A percentile compares a stretch with the other conserved stretches of the same genome.
phyloP scores from a whole-genome alignment of 805 yeast species.

The Starmerella gropengiesseri region DNA sequence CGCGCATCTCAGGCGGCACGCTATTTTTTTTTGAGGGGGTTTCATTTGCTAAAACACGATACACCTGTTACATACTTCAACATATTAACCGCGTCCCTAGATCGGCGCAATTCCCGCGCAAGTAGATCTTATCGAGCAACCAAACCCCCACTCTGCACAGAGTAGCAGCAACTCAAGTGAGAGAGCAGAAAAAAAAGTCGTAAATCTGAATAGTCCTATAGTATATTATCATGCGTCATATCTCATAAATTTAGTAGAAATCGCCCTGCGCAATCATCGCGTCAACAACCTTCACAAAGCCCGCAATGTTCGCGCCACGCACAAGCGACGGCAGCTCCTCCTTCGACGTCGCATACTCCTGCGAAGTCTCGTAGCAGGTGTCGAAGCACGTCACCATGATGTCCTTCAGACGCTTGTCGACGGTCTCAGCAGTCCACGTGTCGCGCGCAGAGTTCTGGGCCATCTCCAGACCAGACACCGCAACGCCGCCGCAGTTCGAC shows the following conservation, averaged over 20 bases:
- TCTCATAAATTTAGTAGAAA: constrained; percentile 19
- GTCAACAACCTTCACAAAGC: constrained; percentile 95
- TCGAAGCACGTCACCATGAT: constrained; percentile 90
- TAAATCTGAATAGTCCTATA: too few species aligned
- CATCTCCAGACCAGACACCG: constrained; percentile 97
- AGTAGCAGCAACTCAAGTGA: too few species aligned
- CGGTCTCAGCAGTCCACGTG: constrained; percentile 84
- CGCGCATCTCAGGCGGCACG: too few species aligned
- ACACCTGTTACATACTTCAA: too few species aligned
- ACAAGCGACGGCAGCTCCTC: constrained; percentile 82
- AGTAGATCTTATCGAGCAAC: too few species aligned
- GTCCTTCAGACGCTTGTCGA: constrained; percentile 77
- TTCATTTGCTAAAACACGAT: too few species aligned
- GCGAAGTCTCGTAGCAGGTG: constrained; percentile 82
- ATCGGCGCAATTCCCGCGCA: too few species aligned
- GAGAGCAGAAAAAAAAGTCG: too few species aligned
- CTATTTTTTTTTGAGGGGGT: too few species aligned
- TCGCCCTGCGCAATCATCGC: constrained; percentile 99
- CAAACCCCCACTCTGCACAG: too few species aligned
- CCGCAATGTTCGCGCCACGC: constrained; percentile 98
- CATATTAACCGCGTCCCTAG: too few species aligned
- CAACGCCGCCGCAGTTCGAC: constrained; percentile 99
- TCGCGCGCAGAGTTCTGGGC: constrained; percentile 97
- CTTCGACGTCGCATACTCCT: constrained; percentile 60
- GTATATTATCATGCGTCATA: neutral